These are phyloP conservation scores for Pseudogymnoascus sp. DNA, from an alignment of 2,329 filamentous ascomycete genomes.

Conservation along the genomic window DNA sequence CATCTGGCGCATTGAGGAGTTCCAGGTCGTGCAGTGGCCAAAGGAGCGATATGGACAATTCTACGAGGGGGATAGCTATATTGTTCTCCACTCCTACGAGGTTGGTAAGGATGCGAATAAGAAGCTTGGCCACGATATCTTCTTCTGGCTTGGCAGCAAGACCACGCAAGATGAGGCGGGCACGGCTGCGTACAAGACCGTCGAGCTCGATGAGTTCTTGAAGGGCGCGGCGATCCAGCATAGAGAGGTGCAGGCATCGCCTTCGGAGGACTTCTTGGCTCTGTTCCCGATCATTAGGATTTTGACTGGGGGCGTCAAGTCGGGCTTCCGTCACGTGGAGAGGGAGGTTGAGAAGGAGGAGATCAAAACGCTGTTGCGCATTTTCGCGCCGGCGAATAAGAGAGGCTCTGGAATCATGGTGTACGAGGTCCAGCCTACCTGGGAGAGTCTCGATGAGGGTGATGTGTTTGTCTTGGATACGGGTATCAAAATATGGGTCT, in stretches of 20 bases:
- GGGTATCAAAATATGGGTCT: conserved; percentile 58
- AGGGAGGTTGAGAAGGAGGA: conserved; percentile 35
- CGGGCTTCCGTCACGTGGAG: conserved; percentile 58
- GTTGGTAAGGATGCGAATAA: conserved; percentile 36
- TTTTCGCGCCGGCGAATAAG: conserved; percentile 49
- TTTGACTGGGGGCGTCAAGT: conserved; percentile 49
- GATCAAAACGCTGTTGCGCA: conserved; percentile 46
- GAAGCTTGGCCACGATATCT: conserved; percentile 53
- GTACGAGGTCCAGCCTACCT: conserved; percentile 54
- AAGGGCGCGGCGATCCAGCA: conserved; percentile 54
- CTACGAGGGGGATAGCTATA: conserved; percentile 61
- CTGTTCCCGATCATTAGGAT: conserved; percentile 56
- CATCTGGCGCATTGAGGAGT: conserved; percentile 61
- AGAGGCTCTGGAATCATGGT: conserved; percentile 47
- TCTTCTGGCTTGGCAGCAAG: conserved; percentile 61
- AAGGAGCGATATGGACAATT: conserved; percentile 50
- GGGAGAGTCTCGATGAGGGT: conserved; percentile 53
- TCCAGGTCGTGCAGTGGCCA: conserved; percentile 56
- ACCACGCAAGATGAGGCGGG: conserved; percentile 63
- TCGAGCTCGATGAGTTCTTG: conserved; percentile 61
- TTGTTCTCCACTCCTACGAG: conserved; percentile 53
- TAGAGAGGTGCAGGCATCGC: conserved; percentile 50
- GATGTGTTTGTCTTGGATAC: conserved; percentile 60
- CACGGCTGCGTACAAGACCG: conserved; percentile 62
- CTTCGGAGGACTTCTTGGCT: conserved; percentile 48